phyloP scores from a whole-genome alignment of 1,139 yeast genomes.

The Pneumocystis murina region DNA sequence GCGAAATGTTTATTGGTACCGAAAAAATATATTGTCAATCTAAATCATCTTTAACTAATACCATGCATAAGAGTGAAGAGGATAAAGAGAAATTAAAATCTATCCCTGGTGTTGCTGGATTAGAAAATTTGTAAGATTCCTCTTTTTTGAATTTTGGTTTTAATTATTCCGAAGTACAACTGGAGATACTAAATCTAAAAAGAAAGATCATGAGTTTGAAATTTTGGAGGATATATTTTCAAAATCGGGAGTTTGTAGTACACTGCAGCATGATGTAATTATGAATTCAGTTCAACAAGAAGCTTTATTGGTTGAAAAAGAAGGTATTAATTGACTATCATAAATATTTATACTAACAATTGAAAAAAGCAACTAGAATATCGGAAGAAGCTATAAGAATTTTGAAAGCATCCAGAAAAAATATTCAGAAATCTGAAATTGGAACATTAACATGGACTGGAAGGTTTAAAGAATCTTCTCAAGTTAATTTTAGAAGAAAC shows the following conservation, averaged over 20 bases:
- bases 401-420: conserved; percentile 48
- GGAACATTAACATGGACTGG: conserved; percentile 98
- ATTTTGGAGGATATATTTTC: conserved; percentile 65
- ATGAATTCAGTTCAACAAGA: conserved; percentile 44
- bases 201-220: conserved; percentile 42
- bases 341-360: not conserved
- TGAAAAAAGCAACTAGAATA: conserved; percentile 39
- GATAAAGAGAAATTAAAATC: conserved; percentile 14
- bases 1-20: conserved; percentile 44
- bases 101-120: conserved; percentile 31
- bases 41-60: conserved; percentile 15
- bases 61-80: conserved; percentile 16
- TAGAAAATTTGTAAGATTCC: conserved; percentile 32
- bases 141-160: not conserved
- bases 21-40: conserved; percentile 28
- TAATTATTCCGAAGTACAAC: conserved; percentile 7
- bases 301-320: conserved; percentile 46
- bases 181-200: conserved; percentile 19
- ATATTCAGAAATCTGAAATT: conserved; percentile 46
- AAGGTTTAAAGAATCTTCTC: conserved; percentile 43
- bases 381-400: conserved; percentile 71
- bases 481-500: conserved; percentile 15
- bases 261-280: conserved; percentile 66
- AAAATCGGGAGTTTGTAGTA: conserved; percentile 57
- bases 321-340: conserved; percentile 19